A percentile compares a stretch with the other conserved stretches of the same genome.
Conservation (phyloP, 768 basidiomycete genomes). For the Podaxis mareebaensis region DNA sequence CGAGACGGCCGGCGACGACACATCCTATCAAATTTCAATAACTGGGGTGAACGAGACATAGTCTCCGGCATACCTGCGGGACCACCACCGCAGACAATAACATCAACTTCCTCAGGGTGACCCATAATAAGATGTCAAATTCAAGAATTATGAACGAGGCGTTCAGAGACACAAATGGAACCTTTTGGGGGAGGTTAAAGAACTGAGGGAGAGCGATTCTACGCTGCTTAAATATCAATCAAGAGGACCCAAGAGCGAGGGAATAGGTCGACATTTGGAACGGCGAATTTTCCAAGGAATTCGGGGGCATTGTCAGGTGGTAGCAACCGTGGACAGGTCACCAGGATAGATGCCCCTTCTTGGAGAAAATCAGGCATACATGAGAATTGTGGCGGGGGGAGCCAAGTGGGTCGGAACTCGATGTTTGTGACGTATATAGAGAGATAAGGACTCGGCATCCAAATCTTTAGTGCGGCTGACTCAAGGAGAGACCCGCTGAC, state of each 20-base stretch:
- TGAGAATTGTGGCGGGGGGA: neutral
- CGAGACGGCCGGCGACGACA: conserved; percentile 68
- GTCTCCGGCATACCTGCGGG: conserved; percentile 47
- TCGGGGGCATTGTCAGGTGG: conserved; percentile 5
- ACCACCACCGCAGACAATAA: conserved; percentile 70
- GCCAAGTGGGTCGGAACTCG: neutral
- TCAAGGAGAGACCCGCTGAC: neutral
- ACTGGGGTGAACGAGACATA: neutral
- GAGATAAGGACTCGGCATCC: neutral
- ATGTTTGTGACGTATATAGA: neutral
- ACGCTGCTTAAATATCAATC: neutral
- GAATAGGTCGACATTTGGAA: conserved; percentile 6
- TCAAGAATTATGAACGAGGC: neutral
- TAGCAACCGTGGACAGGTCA: conserved; percentile 3
- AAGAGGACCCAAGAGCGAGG: neutral
- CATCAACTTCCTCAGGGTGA: conserved; percentile 72
- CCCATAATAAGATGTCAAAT: conserved; percentile 31
- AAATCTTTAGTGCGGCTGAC: neutral
- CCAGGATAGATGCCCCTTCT: neutral
- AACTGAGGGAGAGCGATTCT: too few species aligned
- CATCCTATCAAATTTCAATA: conserved; percentile 40
- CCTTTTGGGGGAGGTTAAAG: neutral
- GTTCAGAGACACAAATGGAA: neutral
- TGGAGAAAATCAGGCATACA: neutral
- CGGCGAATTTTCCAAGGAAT: neutral